Conservation (phyloP, 2,329 filamentous ascomycete species). For the Fusarium chuoi region DNA sequence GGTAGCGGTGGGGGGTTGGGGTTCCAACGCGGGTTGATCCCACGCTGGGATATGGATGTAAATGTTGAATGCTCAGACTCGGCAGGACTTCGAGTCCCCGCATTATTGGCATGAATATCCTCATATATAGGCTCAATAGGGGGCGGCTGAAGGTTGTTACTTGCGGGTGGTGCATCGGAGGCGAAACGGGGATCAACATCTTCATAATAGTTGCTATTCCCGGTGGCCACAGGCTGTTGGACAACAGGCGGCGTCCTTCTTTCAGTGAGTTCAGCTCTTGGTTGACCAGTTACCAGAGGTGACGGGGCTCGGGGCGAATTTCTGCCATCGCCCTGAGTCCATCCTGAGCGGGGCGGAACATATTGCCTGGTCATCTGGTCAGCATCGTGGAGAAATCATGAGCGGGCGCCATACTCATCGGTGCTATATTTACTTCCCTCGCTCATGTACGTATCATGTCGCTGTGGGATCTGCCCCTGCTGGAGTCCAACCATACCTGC, state of each 20-base stretch:
- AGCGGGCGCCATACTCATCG: constrained; percentile 66
- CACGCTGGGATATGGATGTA: constrained; percentile 89
- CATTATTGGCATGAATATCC: constrained; percentile 63
- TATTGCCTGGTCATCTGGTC: constrained; percentile 55
- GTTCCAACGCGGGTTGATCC: constrained; percentile 89
- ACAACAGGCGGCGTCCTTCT: constrained; percentile 49
- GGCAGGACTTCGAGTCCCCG: constrained; percentile 74
- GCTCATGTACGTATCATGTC: constrained; percentile 65
- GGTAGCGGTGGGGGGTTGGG: constrained; percentile 60
- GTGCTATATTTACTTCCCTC: constrained; percentile 78
- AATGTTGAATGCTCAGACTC: constrained; percentile 86
- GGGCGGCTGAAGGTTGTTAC: constrained; percentile 43
- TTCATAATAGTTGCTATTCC: constrained; percentile 77
- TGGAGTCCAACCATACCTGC: constrained; percentile 79
- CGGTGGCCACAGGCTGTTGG: constrained; percentile 43
- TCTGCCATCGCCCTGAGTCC: constrained; percentile 60
- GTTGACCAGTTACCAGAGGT: constrained; percentile 52
- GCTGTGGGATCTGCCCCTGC: constrained; percentile 58
- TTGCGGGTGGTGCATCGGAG: constrained; percentile 48
- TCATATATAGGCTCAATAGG: constrained; percentile 65
- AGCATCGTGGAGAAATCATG: not conserved
- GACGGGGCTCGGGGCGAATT: constrained; percentile 59
- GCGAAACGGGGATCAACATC: constrained; percentile 92
- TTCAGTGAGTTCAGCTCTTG: constrained; percentile 51
- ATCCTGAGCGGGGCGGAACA: constrained; percentile 65